A percentile compares a stretch with the other conserved stretches of the same genome.
phyloP scores from a whole-genome alignment of 768 basidiomycete genomes.

The Macrolepiota fuliginosa region DNA sequence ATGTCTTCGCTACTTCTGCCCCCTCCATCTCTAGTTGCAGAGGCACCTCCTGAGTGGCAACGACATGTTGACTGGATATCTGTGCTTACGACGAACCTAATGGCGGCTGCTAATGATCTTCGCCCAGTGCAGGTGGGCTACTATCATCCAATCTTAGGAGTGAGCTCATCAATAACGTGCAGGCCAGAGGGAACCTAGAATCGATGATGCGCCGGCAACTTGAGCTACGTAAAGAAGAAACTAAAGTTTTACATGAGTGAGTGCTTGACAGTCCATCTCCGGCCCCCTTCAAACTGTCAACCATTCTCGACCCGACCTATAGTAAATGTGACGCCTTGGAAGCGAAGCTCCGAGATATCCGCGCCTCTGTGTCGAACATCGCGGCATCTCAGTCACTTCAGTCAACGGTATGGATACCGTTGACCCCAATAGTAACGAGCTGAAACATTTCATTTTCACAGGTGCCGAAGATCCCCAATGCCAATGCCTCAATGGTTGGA shows the following conservation, averaged over 20 bases:
- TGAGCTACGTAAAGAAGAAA: conserved; percentile 71
- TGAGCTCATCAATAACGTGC: not conserved
- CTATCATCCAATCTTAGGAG: not conserved
- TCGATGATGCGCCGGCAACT: conserved; percentile 80
- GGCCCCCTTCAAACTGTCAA: not conserved
- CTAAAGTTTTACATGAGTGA: conserved; percentile 64
- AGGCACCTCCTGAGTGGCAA: conserved; percentile 66
- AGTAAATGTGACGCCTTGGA: conserved; percentile 77
- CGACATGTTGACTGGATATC: conserved; percentile 79
- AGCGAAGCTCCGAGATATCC: conserved; percentile 56
- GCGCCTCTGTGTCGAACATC: conserved; percentile 26
- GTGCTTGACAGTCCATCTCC: conserved; percentile 20
- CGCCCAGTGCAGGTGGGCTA: conserved; percentile 77
- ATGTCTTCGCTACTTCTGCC: conserved; percentile 69
- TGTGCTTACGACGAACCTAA: conserved; percentile 79
- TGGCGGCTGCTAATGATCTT: conserved; percentile 87
- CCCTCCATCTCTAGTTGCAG: conserved; percentile 46
- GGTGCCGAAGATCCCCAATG: not conserved
- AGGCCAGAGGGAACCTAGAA: conserved; percentile 83
- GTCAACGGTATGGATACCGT: not conserved
- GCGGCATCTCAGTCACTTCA: conserved; percentile 1
- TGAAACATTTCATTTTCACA: not conserved
- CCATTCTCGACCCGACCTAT: not conserved
- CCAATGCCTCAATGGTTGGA: not conserved
- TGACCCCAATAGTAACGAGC: too few relatives aligned